Base-by-base conservation (phyloP, 2,329 filamentous ascomycete species). In the Penicillium sp. region DNA sequence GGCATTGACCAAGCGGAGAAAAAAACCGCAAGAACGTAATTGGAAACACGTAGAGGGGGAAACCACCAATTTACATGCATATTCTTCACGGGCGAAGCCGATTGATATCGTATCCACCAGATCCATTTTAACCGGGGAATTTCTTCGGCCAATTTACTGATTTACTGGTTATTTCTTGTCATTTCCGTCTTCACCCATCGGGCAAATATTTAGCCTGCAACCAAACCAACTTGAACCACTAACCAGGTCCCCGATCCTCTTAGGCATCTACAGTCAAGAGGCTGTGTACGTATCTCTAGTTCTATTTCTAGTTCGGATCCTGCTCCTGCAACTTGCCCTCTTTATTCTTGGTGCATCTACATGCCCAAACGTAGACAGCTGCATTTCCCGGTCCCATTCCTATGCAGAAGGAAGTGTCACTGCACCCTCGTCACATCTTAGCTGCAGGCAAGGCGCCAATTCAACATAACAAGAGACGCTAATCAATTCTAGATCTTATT, bases 381-480 rank as follows among this genome's bases (percentile, higher is more conserved):
- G 42, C 50, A 45, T 52, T 45, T 53, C 31, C 50, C 14, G 39
- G 29, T 37, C 27, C 27, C 39, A 45, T 46, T 35, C 13, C 2
- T 21, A 11, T 53, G 50, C 50, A 53, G 26, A 16, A 37, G 19
- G 23, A 53, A 43, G 42, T 53, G 50, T 53, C 43, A 53, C 42
- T 45, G 50, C 50, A 46, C 6, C 42, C 19, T 46, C 50, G 21
- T 53, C 50, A 53, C 50, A 53, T 46, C 27, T 29, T 46, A 44
- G 37, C 42, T 53, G 42, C 50, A 53, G 19, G 7, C 8, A 27
- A 14, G 37, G 37, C 50, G n/a, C 19, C 6, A 53, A 35, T 25
- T 29, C n/a, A 19, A 43, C n/a, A 21, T 23, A 39, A 39, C 23
- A 16, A 21, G 7, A 25, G 23, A 19, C 23, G 19, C 4, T 42